Conservation (phyloP, 129 eudicot genomes). For the Lonicera japonica region DNA sequence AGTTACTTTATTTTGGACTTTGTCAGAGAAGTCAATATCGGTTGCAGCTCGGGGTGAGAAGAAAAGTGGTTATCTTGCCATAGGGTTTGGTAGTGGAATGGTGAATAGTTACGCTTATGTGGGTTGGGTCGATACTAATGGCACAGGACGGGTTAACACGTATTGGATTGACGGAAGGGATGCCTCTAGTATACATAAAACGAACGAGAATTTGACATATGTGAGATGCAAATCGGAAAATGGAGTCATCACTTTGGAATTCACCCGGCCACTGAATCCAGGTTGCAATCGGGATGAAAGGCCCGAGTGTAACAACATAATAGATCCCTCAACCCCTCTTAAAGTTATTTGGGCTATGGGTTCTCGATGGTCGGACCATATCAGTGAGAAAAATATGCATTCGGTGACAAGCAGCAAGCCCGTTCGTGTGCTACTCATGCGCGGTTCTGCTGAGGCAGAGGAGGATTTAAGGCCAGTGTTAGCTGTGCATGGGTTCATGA, state of each 20-base stretch:
- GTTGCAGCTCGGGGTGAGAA: conserved; percentile 86
- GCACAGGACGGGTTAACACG: conserved; percentile 69
- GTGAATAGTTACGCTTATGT: conserved; percentile 79
- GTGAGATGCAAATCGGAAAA: conserved; percentile 88
- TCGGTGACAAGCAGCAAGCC: conserved; percentile 61
- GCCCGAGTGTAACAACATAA: conserved; percentile 67
- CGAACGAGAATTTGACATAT: conserved; percentile 72
- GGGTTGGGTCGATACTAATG: conserved; percentile 78
- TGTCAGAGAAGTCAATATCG: conserved; percentile 68
- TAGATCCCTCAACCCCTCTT: conserved; percentile 81
- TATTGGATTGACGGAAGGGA: conserved; percentile 78
- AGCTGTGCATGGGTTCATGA: conserved; percentile 93
- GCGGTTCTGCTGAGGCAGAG: conserved; percentile 86
- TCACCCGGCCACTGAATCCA: conserved; percentile 73
- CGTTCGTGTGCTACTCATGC: conserved; percentile 59
- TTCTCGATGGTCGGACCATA: conserved; percentile 57
- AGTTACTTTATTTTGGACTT: conserved; percentile 79
- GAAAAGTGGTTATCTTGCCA: conserved; percentile 90
- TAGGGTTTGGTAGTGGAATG: conserved; percentile 89
- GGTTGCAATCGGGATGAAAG: conserved; percentile 45
- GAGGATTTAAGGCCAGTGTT: conserved; percentile 81
- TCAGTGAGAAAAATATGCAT: conserved; percentile 81
- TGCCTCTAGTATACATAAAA: conserved; percentile 54
- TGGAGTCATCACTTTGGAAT: conserved; percentile 79
- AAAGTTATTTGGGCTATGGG: conserved; percentile 95